These are phyloP conservation scores for Lojkania enalia DNA, from an alignment of 2,329 filamentous ascomycete genomes.

Conservation along the genomic window DNA sequence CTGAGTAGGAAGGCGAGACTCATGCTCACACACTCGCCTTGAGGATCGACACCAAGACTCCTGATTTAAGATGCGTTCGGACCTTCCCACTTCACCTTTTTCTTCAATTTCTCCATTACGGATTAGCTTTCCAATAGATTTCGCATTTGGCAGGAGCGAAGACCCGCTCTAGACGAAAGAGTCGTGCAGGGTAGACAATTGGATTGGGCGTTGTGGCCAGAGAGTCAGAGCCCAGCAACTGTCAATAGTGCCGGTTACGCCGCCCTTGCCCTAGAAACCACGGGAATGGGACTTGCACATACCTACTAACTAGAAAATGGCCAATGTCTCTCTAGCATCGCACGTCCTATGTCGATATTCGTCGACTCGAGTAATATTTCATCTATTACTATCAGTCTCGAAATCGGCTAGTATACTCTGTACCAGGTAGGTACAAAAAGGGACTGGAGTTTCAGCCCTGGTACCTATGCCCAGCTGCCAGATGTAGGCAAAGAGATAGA, in stretches of 20 bases:
- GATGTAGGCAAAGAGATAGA: no score
- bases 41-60: not conserved
- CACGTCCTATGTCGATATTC: not conserved
- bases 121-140: not conserved
- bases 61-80: not conserved
- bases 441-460: no score
- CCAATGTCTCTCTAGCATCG: not conserved
- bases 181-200: not conserved
- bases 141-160: not conserved
- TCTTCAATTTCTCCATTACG: not conserved
- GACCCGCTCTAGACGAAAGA: not conserved
- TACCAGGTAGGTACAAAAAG: no score
- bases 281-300: no score
- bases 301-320: no score
- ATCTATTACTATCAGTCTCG: no score
- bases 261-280: not conserved
- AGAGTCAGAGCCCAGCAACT: not conserved
- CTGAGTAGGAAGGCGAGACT: not conserved
- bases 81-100: not conserved
- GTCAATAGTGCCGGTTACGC: not conserved
- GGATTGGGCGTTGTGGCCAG: not conserved
- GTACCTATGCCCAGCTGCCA: no score
- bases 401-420: no score
- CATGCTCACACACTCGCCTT: not conserved
- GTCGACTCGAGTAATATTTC: no score